A percentile compares a stretch with the other conserved stretches of the same genome.
Conservation (phyloP, 805 yeast species). For the Wickerhamomyces ciferrii region DNA sequence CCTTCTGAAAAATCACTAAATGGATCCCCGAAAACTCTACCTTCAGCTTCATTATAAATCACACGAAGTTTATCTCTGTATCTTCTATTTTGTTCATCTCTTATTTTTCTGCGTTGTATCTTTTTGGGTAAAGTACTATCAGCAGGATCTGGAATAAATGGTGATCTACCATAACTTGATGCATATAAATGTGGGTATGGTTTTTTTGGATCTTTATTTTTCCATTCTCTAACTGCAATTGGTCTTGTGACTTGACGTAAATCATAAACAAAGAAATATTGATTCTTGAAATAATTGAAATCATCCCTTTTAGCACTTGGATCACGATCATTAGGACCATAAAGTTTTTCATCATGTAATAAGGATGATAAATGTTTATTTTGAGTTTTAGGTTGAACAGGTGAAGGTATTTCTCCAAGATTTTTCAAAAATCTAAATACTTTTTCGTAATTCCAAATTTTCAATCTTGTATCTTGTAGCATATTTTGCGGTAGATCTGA, state of each 20-base stretch:
- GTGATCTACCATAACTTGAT: conserved; percentile 68
- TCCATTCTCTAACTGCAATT: conserved; percentile 80
- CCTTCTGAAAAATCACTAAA: neutral
- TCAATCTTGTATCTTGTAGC: conserved; percentile 64
- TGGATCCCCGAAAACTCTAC: neutral
- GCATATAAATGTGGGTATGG: conserved; percentile 56
- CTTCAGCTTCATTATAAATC: conserved; percentile 6
- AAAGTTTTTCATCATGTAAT: conserved; percentile 76
- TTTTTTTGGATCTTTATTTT: conserved; percentile 22
- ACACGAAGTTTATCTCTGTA: conserved; percentile 31
- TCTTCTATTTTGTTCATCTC: conserved; percentile 27
- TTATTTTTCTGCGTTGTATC: conserved; percentile 24
- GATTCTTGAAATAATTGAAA: conserved; percentile 70
- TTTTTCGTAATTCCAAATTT: conserved; percentile 87
- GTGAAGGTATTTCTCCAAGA: conserved; percentile 36
- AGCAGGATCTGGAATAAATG: conserved; percentile 62
- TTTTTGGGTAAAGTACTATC: conserved; percentile 34
- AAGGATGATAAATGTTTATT: conserved; percentile 49
- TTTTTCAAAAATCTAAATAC: conserved; percentile 73
- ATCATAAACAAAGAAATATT: conserved; percentile 78
- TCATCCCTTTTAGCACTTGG: conserved; percentile 83
- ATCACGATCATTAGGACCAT: conserved; percentile 86
- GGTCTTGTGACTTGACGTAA: conserved; percentile 75
- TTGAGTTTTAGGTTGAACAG: conserved; percentile 11
- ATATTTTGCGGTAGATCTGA: conserved; percentile 46